Percentiles rank a stretch among this genome's conserved stretches.
Evolutionary conservation across 306 rosid genomes (phyloP).

Genomic region (Rosa lucieae): DNA sequence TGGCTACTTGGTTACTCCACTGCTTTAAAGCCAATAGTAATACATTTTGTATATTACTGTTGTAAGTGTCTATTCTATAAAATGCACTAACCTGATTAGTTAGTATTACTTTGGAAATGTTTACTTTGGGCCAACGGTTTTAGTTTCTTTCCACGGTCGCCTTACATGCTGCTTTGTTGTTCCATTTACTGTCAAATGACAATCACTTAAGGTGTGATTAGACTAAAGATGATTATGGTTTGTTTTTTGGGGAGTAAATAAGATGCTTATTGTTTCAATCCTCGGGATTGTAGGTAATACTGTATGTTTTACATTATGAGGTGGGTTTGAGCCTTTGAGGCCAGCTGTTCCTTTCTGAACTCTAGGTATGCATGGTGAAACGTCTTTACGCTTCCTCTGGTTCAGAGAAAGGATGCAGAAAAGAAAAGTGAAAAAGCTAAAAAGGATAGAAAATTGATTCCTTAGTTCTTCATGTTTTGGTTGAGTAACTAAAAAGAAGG

Average conservation of each 20-base stretch:
- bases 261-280: neutral
- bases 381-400: slow-evolving; percentile 59
- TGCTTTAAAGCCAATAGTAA: neutral
- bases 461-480: slow-evolving; percentile 38
- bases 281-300: neutral
- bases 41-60: neutral
- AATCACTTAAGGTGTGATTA: neutral
- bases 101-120: neutral
- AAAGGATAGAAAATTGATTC: slow-evolving; percentile 49
- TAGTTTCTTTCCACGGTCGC: neutral
- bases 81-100: neutral
- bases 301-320: neutral
- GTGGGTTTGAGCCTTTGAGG: slow-evolving; percentile 7
- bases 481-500: slow-evolving; percentile 35
- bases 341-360: neutral
- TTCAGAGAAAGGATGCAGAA: slow-evolving; percentile 43
- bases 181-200: neutral
- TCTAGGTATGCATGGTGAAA: neutral
- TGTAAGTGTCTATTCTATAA: neutral
- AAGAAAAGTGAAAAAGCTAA: slow-evolving; percentile 27
- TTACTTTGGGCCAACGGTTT: neutral
- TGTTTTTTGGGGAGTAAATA: neutral
- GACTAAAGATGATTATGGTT: neutral
- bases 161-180: slow-evolving; percentile 3
- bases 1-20: neutral